Base-by-base conservation (phyloP, 1,284 basidiomycete genomes). In the Neonothopanus nambi region DNA sequence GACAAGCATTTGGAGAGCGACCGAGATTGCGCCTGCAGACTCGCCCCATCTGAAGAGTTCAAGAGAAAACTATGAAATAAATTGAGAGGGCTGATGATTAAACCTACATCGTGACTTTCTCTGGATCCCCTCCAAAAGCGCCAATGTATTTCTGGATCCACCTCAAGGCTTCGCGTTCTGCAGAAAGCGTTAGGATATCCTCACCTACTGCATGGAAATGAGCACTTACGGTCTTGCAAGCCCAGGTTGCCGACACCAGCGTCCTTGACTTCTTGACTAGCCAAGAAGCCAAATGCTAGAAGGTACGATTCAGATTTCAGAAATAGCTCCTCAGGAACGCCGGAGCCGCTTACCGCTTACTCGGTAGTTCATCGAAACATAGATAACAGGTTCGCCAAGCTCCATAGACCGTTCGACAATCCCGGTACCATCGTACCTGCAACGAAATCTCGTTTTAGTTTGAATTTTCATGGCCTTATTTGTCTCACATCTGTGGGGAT, bases 91-190 rank as follows among this genome's bases (percentile, higher is more conserved):
- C n/a, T n/a, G 3, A 9, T 40, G 38, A 5, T 3, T 3, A 13
- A 3, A 61, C 75, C 48, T 65, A 82, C 81, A 83, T 76, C 2
- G 79, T 82, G 3, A 84, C 82, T 61, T 76, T 76, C 2, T 70
- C 66, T 13, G 79, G 78, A 61, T 88, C 80, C 6, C 87, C 87
- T 1, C 85, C 85, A 54, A 89, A 89, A 0, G 68, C 67, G 12
- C 66, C 56, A 40, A 89, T 84, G 60, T 89, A 84, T 60, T 81
- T 74, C 57, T 86, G 80, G 0, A 88, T 69, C 87, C 87, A 90
- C 54, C 80, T 65, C 13, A 91, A 65, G 0, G 84, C 84, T 35
- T 74, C 63, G 8, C 78, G 76, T 62, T 83, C 81, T 83, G 42
- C 13, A 33, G 30, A 8, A 8, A 9, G 30, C 30, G 30, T 33